phyloP scores from a whole-genome alignment of 2,329 filamentous ascomycete genomes.

The Sporothrix pseudoabietina region DNA sequence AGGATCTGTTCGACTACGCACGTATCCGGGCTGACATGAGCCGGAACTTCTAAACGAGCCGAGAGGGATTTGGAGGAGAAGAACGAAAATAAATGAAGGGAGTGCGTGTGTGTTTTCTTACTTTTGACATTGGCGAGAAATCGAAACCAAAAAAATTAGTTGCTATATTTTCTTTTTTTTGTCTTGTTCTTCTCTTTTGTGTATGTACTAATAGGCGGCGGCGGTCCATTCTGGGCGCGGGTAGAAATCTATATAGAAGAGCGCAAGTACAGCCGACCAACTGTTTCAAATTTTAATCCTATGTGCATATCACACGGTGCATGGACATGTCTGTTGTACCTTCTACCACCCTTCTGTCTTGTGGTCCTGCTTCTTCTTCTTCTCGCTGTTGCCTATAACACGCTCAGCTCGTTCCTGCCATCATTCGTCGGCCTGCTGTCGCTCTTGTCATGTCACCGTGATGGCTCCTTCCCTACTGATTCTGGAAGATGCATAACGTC shows the following conservation, averaged over 20 bases:
- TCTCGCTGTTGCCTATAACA: neutral
- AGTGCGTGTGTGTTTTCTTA: neutral
- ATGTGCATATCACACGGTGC: neutral
- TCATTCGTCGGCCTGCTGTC: neutral
- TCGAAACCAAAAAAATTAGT: conserved; percentile 18
- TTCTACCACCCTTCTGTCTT: neutral
- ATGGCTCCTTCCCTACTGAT: neutral
- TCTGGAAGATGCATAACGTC: too few species aligned
- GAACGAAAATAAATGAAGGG: conserved; percentile 12
- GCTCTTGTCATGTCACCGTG: neutral
- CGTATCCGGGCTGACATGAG: conserved; percentile 44
- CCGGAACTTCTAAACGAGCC: conserved; percentile 41
- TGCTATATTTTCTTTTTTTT: neutral
- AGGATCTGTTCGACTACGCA: conserved; percentile 76
- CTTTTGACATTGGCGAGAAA: conserved; percentile 3
- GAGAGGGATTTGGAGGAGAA: neutral
- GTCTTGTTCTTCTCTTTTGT: conserved; percentile 24
- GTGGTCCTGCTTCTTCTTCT: neutral
- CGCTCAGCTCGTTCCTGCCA: neutral
- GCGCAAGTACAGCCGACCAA: conserved; percentile 22
- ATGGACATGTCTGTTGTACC: neutral
- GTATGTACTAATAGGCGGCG: conserved; percentile 32
- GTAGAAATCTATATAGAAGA: conserved; percentile 27
- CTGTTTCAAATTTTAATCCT: neutral
- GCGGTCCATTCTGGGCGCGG: conserved; percentile 17